Conservation (phyloP, 495 filamentous ascomycete species). For the Talaromyces nanjingensis region DNA sequence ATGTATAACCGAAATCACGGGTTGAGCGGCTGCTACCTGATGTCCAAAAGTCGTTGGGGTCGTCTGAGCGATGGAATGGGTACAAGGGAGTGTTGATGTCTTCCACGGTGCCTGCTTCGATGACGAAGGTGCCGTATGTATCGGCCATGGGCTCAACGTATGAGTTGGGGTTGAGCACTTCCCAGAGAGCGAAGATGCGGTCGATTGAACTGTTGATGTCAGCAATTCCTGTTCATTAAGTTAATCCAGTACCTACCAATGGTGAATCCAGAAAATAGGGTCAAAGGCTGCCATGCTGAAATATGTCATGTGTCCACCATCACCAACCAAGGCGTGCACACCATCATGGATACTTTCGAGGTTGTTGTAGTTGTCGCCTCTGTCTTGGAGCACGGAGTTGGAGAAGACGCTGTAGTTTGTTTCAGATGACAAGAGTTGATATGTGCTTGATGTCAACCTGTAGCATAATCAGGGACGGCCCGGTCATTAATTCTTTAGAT, state of each 20-base stretch:
- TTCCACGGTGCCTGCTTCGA: slow-evolving; percentile 13
- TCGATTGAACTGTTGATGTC: slow-evolving; percentile 28
- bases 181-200: slow-evolving; percentile 33
- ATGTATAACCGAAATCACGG: slow-evolving; percentile 38
- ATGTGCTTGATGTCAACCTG: slow-evolving; percentile 9
- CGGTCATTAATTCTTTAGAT: not conserved
- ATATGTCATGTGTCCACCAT: slow-evolving; percentile 34
- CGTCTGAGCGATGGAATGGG: slow-evolving; percentile 26
- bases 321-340: slow-evolving; percentile 35
- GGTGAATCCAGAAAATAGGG: slow-evolving; percentile 37
- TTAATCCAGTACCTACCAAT: slow-evolving; percentile 17
- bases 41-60: slow-evolving; percentile 23
- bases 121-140: slow-evolving; percentile 15
- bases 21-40: slow-evolving; percentile 19
- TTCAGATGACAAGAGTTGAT: slow-evolving; percentile 12
- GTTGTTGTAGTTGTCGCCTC: slow-evolving; percentile 19
- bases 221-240: not conserved
- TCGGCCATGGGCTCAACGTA: slow-evolving; percentile 19
- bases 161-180: slow-evolving; percentile 25
- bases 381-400: slow-evolving; percentile 17
- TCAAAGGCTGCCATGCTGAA: slow-evolving; percentile 34
- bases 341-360: slow-evolving; percentile 34
- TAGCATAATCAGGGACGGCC: not conserved
- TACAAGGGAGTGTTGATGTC: slow-evolving; percentile 14
- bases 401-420: slow-evolving; percentile 25